Conservation (phyloP, 2,329 filamentous ascomycete genomes). For the Aspergillus hiratsukae region DNA sequence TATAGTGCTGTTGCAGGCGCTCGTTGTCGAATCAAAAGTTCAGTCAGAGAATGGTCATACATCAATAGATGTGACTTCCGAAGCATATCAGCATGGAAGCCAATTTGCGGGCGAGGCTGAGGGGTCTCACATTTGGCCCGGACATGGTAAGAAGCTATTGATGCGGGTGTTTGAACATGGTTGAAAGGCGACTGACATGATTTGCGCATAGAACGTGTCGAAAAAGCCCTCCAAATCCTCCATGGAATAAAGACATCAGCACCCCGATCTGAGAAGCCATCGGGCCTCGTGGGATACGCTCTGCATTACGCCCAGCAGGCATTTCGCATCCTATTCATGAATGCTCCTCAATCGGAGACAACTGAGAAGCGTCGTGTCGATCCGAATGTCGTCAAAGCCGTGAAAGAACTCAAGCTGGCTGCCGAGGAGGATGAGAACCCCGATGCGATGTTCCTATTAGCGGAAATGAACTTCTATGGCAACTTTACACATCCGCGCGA, state of each 20-base stretch:
- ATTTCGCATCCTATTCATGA: slow-evolving; percentile 63
- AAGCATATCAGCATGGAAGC: slow-evolving; percentile 13
- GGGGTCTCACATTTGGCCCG: slow-evolving; percentile 15
- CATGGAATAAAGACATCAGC: slow-evolving; percentile 23
- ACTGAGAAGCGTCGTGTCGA: slow-evolving; percentile 29
- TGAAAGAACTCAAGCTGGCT: slow-evolving; percentile 56
- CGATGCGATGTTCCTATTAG: slow-evolving; percentile 84
- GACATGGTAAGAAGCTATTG: slow-evolving; percentile 25
- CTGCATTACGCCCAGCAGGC: slow-evolving; percentile 60
- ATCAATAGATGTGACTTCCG: slow-evolving; percentile 14
- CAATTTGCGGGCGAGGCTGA: slow-evolving; percentile 19
- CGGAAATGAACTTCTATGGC: slow-evolving; percentile 94
- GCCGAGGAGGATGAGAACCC: slow-evolving; percentile 53
- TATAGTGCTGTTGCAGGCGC: slow-evolving; percentile 30
- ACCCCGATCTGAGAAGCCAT: slow-evolving; percentile 43
- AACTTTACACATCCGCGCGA: slow-evolving; percentile 85
- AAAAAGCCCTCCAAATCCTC: slow-evolving; percentile 28
- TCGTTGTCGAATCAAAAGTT: slow-evolving; percentile 22
- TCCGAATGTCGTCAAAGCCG: slow-evolving; percentile 51
- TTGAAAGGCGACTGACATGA: background rate
- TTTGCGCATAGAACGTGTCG: slow-evolving; percentile 26
- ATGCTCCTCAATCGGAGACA: slow-evolving; percentile 50
- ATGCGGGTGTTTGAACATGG: background rate
- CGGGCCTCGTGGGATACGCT: slow-evolving; percentile 54
- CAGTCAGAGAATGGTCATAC: slow-evolving; percentile 14